phyloP scores from a whole-genome alignment of 106 monocot species.

The Platanthera zijinensis region DNA sequence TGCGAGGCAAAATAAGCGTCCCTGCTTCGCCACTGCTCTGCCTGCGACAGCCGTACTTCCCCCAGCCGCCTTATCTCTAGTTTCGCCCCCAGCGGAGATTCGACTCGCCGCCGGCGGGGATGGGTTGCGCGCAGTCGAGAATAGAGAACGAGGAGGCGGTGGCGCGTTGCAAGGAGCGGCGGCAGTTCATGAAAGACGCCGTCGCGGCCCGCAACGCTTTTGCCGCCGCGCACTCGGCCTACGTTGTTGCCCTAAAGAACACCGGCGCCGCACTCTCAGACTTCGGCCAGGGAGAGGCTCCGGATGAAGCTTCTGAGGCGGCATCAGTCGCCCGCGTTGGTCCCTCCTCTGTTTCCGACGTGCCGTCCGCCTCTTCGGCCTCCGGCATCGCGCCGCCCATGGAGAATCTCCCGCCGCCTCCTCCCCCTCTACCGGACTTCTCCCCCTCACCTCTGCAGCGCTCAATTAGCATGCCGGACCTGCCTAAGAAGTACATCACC shows the following conservation, averaged over 20 bases:
- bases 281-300: constrained; percentile 51
- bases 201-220: constrained; percentile 82
- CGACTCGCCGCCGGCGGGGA: neutral
- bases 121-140: constrained; percentile 88
- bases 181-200: constrained; percentile 42
- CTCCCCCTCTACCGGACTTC: constrained; percentile 71
- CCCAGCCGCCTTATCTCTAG: neutral
- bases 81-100: neutral
- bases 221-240: constrained; percentile 79
- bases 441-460: constrained; percentile 58
- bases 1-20: constrained; percentile 9
- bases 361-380: neutral
- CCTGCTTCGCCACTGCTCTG: neutral
- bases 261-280: constrained; percentile 77
- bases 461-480: constrained; percentile 64
- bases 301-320: neutral
- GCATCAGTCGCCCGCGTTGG: neutral
- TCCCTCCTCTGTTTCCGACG: neutral
- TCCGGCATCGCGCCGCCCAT: constrained; percentile 15
- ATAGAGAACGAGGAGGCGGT: constrained; percentile 84
- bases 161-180: constrained; percentile 66
- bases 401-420: constrained; percentile 44
- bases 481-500: constrained; percentile 23
- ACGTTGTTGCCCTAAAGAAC: constrained; percentile 52
- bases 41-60: neutral